These are phyloP conservation scores for Bryum argenteum DNA, from an alignment of 225 moss, liverwort and hornwort species.

Conservation along the genomic window DNA sequence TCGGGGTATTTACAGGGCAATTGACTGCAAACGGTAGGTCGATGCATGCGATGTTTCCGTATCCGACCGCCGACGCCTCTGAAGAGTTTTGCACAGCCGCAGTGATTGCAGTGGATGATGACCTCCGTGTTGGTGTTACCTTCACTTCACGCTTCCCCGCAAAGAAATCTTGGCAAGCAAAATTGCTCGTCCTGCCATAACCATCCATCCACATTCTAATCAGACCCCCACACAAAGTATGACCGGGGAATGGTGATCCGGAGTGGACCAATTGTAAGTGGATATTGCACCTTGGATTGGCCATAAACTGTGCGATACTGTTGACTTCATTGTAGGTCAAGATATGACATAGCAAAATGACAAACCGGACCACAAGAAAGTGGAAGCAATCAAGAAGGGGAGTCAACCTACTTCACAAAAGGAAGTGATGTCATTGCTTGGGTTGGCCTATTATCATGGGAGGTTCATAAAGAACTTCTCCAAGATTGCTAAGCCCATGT, in stretches of 20 bases:
- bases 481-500: too few relatives aligned
- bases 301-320: too few relatives aligned
- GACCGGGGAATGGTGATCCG: neutral
- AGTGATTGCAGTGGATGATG: neutral
- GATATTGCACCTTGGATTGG: neutral
- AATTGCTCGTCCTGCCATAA: slow-evolving; percentile 28
- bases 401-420: too few relatives aligned
- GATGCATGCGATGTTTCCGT: slow-evolving; percentile 20
- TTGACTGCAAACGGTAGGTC: slow-evolving; percentile 21
- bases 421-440: too few relatives aligned
- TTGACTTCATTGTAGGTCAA: too few relatives aligned
- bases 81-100: slow-evolving; percentile 26
- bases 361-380: too few relatives aligned
- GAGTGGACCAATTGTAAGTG: neutral
- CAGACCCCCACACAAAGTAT: neutral
- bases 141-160: slow-evolving; percentile 27
- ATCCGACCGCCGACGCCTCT: slow-evolving; percentile 9
- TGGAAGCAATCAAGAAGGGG: too few relatives aligned
- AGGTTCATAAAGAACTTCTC: too few relatives aligned
- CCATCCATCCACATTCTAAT: neutral
- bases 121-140: slow-evolving; percentile 13
- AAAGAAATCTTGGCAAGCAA: slow-evolving; percentile 18
- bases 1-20: slow-evolving; percentile 15
- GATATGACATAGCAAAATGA: too few relatives aligned
- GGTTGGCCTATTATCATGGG: too few relatives aligned